Percentiles rank a stretch among this genome's conserved stretches.
These are phyloP conservation scores for Mucor velutinosus DNA, from an alignment of 371 early-diverging fungal species.

Conservation along the genomic window DNA sequence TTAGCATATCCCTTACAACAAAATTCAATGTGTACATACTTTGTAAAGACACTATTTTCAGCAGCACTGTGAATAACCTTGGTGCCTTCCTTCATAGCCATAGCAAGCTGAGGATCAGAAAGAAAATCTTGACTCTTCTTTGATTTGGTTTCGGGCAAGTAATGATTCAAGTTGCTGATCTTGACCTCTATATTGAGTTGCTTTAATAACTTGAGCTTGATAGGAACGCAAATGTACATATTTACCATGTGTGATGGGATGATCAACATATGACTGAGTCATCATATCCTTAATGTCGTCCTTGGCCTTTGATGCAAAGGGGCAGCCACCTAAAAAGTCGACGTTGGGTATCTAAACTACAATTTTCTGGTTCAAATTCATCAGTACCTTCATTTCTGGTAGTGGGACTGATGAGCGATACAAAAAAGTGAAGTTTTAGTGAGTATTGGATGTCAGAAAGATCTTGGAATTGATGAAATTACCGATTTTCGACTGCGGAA, in stretches of 20 bases:
- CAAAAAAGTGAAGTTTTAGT: background rate
- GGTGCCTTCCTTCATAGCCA: conserved; percentile 58
- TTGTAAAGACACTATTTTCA: conserved; percentile 60
- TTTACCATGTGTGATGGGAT: background rate
- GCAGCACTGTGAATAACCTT: conserved; percentile 57
- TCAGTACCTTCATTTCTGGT: background rate
- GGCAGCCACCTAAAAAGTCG: conserved; percentile 1
- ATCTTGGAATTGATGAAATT: background rate
- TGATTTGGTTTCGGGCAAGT: conserved; percentile 16
- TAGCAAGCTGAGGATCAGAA: conserved; percentile 44
- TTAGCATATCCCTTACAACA: background rate
- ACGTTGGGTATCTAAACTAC: background rate
- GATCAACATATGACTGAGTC: conserved; percentile 11
- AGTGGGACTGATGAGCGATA: background rate
- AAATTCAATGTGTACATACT: conserved; percentile 25
- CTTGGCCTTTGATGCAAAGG: conserved; percentile 9
- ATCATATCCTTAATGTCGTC: conserved; percentile 18
- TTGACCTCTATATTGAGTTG: conserved; percentile 2
- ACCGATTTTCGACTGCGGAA: background rate
- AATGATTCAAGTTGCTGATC: conserved; percentile 7
- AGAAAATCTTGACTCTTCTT: conserved; percentile 18
- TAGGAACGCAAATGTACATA: background rate
- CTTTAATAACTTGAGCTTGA: background rate
- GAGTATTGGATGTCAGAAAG: background rate
- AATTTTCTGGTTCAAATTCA: background rate